Evolutionary conservation across 371 early-diverging fungal species (phyloP).

Genomic region (Syncephalastrum monosporum): DNA sequence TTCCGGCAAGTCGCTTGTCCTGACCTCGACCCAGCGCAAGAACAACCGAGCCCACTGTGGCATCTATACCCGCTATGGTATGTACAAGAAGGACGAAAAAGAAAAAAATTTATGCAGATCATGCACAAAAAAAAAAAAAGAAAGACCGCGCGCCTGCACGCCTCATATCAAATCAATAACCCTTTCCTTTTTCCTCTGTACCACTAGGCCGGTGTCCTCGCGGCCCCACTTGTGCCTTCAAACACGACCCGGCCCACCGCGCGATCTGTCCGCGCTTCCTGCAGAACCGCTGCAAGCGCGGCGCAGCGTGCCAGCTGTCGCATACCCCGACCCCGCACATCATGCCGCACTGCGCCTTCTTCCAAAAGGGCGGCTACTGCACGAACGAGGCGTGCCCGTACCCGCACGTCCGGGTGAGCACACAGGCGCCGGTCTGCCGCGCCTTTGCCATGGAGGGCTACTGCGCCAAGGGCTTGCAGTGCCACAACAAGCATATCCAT

Average conservation of each 20-base stretch:
- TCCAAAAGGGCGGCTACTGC: constrained; percentile 47
- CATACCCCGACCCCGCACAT: constrained; percentile 50
- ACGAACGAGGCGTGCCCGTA: constrained; percentile 48
- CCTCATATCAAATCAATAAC: neutral
- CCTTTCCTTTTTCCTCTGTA: neutral
- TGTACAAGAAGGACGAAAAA: neutral
- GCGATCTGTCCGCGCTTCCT: constrained; percentile 58
- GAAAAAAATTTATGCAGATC: no score
- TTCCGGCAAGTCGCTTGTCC: constrained; percentile 30
- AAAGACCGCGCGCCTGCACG: no score
- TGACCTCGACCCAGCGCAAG: constrained; percentile 14
- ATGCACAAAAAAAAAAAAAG: no score
- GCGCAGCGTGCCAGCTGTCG: constrained; percentile 44
- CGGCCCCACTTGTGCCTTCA: constrained; percentile 32
- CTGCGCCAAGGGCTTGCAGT: constrained; percentile 48
- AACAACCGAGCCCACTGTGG: constrained; percentile 27
- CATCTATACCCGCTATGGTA: constrained; percentile 44
- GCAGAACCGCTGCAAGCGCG: constrained; percentile 39
- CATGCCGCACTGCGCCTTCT: constrained; percentile 56
- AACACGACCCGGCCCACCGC: constrained; percentile 49
- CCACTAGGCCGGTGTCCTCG: constrained; percentile 39
- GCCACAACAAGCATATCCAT: constrained; percentile 55
- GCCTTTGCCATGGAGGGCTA: constrained; percentile 60
- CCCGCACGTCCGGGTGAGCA: constrained; percentile 51
- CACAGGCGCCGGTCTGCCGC: constrained; percentile 54